Evolutionary conservation across 2,329 filamentous ascomycete species (phyloP).

Genomic region (Metarhizium robertsii): DNA sequence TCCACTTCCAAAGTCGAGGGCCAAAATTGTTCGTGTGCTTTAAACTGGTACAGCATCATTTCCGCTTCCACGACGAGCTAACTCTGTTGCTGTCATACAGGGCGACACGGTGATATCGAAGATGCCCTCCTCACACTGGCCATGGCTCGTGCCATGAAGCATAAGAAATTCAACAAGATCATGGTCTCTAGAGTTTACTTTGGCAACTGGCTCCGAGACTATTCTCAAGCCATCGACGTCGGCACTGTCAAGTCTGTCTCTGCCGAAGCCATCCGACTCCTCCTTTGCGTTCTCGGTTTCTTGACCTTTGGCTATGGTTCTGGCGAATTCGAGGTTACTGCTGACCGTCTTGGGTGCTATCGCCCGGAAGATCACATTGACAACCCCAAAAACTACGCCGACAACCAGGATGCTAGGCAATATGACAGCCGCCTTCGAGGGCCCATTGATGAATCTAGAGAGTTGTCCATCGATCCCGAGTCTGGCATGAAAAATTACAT

Average conservation of each 20-base stretch:
- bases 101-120: constrained; percentile 88
- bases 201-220: constrained; percentile 90
- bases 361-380: constrained; percentile 67
- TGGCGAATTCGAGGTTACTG: constrained; percentile 75
- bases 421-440: constrained; percentile 76
- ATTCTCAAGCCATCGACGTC: constrained; percentile 89
- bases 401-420: constrained; percentile 74
- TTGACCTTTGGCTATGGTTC: constrained; percentile 81
- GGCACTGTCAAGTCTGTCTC: constrained; percentile 87
- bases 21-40: constrained; percentile 56
- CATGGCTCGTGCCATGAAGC: constrained; percentile 40
- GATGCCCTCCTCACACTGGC: constrained; percentile 72
- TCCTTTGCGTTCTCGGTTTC: constrained; percentile 85
- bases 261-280: constrained; percentile 79
- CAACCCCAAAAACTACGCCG: constrained; percentile 82
- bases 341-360: constrained; percentile 75
- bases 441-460: constrained; percentile 67
- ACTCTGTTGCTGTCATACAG: constrained; percentile 23
- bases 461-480: constrained; percentile 67
- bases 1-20: constrained; percentile 73
- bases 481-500: constrained; percentile 91
- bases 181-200: constrained; percentile 88
- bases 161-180: constrained; percentile 81
- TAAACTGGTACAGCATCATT: background rate
- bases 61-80: background rate